Conservation (phyloP, 495 filamentous ascomycete genomes). For the Pyrenula massariospora region DNA sequence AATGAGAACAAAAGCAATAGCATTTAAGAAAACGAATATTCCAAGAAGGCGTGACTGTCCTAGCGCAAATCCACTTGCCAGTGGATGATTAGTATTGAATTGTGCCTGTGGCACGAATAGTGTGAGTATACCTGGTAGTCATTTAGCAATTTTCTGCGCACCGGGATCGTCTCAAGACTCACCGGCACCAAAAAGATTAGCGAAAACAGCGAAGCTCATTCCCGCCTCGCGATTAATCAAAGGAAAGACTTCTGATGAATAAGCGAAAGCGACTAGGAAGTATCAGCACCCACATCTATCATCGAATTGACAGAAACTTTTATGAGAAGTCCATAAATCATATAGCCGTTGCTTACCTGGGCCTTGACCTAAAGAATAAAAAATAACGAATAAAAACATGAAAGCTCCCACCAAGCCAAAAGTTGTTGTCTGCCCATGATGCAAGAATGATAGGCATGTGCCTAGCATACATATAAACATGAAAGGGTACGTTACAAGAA, state of each 20-base stretch:
- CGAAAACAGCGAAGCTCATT: background rate
- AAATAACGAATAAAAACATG: constrained; percentile 48
- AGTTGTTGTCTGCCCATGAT: background rate
- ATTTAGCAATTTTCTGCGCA: background rate
- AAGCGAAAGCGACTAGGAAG: background rate
- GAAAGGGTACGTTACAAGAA: constrained; percentile 60
- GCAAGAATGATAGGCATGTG: background rate
- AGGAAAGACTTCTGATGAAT: background rate
- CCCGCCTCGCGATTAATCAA: background rate
- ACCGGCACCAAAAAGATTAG: background rate
- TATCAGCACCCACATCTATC: no score
- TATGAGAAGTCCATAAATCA: no score
- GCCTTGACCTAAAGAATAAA: constrained; percentile 60
- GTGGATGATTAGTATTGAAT: background rate
- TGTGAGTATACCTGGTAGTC: background rate
- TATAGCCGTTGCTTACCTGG: constrained; percentile 13
- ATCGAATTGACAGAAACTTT: no score
- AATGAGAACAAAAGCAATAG: background rate
- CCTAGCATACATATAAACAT: constrained; percentile 55
- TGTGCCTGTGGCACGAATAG: background rate
- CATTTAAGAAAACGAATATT: background rate
- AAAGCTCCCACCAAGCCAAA: constrained; percentile 43
- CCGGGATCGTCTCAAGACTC: no score
- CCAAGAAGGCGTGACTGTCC: background rate
- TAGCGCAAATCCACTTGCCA: background rate